phyloP scores from a whole-genome alignment of 169 alveolate species.

The Eimeria brunetti region DNA sequence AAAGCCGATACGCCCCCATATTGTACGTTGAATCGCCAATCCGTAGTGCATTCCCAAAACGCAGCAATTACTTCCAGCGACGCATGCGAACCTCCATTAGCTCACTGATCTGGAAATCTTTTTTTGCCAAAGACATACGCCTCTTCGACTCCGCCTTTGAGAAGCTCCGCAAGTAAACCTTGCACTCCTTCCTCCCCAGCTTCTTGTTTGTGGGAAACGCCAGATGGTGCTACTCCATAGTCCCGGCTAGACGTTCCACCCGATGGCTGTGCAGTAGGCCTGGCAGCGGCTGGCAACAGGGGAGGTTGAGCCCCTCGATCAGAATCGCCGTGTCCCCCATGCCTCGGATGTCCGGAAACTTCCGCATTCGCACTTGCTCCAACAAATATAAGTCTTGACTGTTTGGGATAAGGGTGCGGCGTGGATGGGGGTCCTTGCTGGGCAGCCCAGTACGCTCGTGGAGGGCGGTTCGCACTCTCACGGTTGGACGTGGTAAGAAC shows the following conservation, averaged over 20 bases:
- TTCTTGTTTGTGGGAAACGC: not conserved
- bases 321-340: not conserved
- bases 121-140: not conserved
- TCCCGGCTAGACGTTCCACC: not conserved
- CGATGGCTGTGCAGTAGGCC: not conserved
- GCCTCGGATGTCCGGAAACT: not conserved
- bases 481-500: not conserved
- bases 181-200: not conserved
- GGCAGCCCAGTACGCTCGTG: not conserved
- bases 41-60: not conserved
- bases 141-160: not conserved
- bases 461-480: not conserved
- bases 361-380: not conserved
- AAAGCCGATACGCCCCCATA: not conserved
- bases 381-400: not conserved
- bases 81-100: not conserved
- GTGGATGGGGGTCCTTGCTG: not conserved
- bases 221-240: not conserved
- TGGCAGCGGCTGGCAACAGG: not conserved
- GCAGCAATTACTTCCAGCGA: not conserved
- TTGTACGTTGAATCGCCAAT: not conserved
- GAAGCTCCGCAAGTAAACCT: not conserved
- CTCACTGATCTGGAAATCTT: not conserved
- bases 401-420: not conserved
- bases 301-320: not conserved